Evolutionary conservation across 352 stramenopile species (phyloP), one percentile per base, ranked within the genome.

Genomic region (Stramenopiles sp.): DNA sequence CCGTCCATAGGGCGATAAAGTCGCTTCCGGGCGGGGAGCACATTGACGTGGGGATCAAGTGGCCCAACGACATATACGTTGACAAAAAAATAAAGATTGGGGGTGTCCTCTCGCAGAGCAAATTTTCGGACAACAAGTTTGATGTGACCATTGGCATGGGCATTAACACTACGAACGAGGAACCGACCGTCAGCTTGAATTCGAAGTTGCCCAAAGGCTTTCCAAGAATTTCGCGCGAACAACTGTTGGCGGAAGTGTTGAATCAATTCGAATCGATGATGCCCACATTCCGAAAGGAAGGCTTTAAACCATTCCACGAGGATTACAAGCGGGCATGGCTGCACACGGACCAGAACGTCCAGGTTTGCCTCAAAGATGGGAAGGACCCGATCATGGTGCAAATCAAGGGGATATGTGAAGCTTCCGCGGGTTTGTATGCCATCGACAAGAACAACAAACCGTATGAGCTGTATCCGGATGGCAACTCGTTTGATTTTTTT

Each of bases 51-150:
- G 82, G 82, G 75, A 94, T 94, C 83, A 94, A 94, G 79, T 94
- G 88, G 88, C 88, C 88, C 31, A 94, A 94, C 78, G 88, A 94
- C 79, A 92, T 94, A 37, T 94, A 94, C 80, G 87, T 84, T 34
- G 82, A 91, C 76, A 71, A 71, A 71, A 84, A 84, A 74, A 82
- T 87, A 81, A 94, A 94, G 80, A 91, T 94, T 76, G 87, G 85
- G 76, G 88, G 88, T 36, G 91, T 94, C 73, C 77, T 94, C 31
- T 94, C 87, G 77, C 88, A 94, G 78, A 92, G 86, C 48, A 85
- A 91, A 79, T 92, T 86, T 78, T 80, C 81, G 43, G 81, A 92
- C 77, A 82, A 84, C 37, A 79, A 80, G 68, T 94, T 92, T 79
- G 83, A 80, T 35, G 84, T 94, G 75, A 94, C 87, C 31, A 93